phyloP scores from a whole-genome alignment of 1,284 basidiomycete genomes.

The Mycena sp. region DNA sequence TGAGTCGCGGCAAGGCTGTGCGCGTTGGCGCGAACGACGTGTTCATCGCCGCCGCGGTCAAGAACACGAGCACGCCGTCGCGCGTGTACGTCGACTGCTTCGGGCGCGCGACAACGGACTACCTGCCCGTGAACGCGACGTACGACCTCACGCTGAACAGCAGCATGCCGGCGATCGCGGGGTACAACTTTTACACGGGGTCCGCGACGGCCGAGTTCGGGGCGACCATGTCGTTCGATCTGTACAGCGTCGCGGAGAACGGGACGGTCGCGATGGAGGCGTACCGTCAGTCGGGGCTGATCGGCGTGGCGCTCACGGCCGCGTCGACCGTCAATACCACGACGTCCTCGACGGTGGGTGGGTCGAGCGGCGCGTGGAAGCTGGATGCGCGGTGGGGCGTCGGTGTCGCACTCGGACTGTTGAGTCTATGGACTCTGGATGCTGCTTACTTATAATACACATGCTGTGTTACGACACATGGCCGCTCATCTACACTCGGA shows the following conservation, averaged over 20 bases:
- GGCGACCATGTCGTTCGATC: conserved; percentile 25
- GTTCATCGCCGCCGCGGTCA: conserved; percentile 49
- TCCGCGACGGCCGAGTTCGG: conserved; percentile 24
- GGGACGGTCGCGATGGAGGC: conserved; percentile 16
- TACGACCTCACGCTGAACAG: conserved; percentile 32
- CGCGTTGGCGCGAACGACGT: conserved; percentile 33
- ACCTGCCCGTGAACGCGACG: conserved; percentile 24
- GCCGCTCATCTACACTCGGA: too few species aligned
- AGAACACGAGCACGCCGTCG: conserved; percentile 45
- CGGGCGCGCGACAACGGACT: conserved; percentile 34
- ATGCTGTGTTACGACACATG: too few species aligned
- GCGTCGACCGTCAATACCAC: conserved; percentile 22
- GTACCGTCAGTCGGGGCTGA: conserved; percentile 19
- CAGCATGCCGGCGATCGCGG: conserved; percentile 28
- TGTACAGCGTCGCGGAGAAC: conserved; percentile 11
- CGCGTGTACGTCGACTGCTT: conserved; percentile 48
- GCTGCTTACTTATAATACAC: too few species aligned
- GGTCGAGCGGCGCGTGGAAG: too few species aligned
- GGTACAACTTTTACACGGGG: conserved; percentile 35
- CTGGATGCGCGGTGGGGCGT: too few species aligned
- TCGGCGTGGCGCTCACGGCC: conserved; percentile 9
- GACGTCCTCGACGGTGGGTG: conserved; percentile 39
- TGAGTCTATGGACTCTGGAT: too few species aligned
- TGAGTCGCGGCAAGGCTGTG: conserved; percentile 34
- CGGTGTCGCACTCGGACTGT: too few species aligned